Conservation (phyloP, 495 filamentous ascomycete species). For the Evernia prunastri region DNA sequence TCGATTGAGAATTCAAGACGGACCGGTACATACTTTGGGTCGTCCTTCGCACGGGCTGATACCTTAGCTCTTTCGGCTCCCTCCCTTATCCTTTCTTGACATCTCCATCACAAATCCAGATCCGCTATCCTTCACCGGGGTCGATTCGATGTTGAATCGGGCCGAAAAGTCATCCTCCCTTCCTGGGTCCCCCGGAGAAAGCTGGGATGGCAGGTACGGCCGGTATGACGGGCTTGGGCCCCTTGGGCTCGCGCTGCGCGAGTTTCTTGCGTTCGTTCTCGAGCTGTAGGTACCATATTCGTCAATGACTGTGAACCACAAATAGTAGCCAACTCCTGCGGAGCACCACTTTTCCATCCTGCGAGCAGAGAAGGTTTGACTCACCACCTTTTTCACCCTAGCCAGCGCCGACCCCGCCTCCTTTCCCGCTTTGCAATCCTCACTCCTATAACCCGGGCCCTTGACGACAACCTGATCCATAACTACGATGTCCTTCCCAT, state of each 20-base stretch:
- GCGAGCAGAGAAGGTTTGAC: conserved; percentile 26
- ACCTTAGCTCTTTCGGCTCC: not conserved
- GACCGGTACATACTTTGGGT: not conserved
- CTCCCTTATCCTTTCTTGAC: not conserved
- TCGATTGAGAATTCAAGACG: not conserved
- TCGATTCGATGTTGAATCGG: not conserved
- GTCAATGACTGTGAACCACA: not conserved
- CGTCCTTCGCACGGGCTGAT: not conserved
- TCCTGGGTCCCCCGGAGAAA: conserved; percentile 22
- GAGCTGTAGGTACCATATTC: conserved; percentile 11
- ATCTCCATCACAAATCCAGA: not conserved
- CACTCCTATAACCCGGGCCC: conserved; percentile 50
- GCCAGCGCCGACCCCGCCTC: conserved; percentile 46
- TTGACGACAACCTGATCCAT: conserved; percentile 58
- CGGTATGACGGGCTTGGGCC: conserved; percentile 25
- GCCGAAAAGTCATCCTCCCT: conserved; percentile 18
- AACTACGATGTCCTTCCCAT: conserved; percentile 56
- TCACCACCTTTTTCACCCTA: conserved; percentile 59
- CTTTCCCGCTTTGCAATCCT: conserved; percentile 49
- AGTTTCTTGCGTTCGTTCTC: conserved; percentile 27
- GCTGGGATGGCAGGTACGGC: conserved; percentile 24
- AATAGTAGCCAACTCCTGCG: not conserved
- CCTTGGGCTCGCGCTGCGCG: conserved; percentile 19
- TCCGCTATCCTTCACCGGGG: not conserved
- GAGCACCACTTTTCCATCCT: not conserved